These are phyloP conservation scores for Amphirosellinia nigrospora DNA, from an alignment of 495 filamentous ascomycete species.

Conservation along the genomic window DNA sequence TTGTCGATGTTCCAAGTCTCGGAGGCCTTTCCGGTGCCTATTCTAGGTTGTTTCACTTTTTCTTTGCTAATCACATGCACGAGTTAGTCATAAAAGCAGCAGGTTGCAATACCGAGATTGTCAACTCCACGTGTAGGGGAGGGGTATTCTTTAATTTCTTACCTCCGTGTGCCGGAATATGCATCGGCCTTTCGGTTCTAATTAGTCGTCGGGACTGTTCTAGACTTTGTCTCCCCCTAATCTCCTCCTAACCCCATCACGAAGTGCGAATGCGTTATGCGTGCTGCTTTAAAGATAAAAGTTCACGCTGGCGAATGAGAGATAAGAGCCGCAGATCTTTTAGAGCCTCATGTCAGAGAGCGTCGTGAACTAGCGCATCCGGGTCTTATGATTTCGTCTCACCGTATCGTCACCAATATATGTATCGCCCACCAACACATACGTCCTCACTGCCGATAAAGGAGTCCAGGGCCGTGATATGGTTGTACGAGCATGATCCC, in stretches of 20 bases:
- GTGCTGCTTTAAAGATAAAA: constrained; percentile 13
- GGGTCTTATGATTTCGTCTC: constrained; percentile 16
- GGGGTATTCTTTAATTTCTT: neutral
- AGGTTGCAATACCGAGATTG: neutral
- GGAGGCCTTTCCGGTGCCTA: neutral
- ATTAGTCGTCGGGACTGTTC: constrained; percentile 5
- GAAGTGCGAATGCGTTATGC: constrained; percentile 10
- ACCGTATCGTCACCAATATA: neutral
- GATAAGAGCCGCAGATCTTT: neutral
- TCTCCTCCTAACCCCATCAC: constrained; percentile 7
- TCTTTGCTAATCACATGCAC: neutral
- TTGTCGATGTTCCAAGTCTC: neutral
- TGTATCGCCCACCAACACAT: neutral
- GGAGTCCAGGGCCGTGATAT: constrained; percentile 9
- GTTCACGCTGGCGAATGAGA: neutral
- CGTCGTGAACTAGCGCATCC: neutral
- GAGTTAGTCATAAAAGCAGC: neutral
- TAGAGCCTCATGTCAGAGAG: constrained; percentile 3
- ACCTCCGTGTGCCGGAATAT: neutral
- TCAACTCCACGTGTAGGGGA: neutral
- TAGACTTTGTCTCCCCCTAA: constrained; percentile 10
- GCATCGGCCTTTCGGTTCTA: neutral
- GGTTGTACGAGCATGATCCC: neutral
- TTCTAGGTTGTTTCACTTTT: neutral
- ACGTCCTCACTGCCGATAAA: constrained; percentile 15